Conservation (phyloP, 2,329 filamentous ascomycete genomes). For the Sordariomycetes sp. region DNA sequence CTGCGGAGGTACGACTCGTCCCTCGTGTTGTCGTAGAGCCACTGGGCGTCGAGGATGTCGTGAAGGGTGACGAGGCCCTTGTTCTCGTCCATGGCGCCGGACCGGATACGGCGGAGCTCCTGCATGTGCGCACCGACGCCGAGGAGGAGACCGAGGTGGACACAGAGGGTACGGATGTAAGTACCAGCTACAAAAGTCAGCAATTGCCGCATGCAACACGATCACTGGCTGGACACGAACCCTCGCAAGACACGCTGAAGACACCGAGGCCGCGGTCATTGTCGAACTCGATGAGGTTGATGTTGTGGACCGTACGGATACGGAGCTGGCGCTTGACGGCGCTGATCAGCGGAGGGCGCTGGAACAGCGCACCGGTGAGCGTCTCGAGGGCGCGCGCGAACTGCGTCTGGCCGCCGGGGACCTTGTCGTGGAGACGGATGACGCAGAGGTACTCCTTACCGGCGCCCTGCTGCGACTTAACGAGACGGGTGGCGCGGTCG, state of each 20-base stretch:
- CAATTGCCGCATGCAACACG: not conserved
- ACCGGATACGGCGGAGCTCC: slow-evolving; percentile 85
- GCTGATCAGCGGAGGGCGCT: slow-evolving; percentile 75
- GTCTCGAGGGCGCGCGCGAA: slow-evolving; percentile 91
- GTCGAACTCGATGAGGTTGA: slow-evolving; percentile 94
- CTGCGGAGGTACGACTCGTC: slow-evolving; percentile 86
- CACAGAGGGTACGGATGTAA: slow-evolving; percentile 96
- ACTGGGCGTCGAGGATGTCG: slow-evolving; percentile 79
- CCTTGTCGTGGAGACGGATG: slow-evolving; percentile 87
- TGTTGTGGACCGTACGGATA: slow-evolving; percentile 96
- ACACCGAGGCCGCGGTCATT: slow-evolving; percentile 95
- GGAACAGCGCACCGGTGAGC: slow-evolving; percentile 87
- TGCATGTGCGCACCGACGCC: slow-evolving; percentile 96
- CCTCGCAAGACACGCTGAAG: slow-evolving; percentile 99
- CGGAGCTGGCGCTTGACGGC: slow-evolving; percentile 97
- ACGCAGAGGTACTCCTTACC: slow-evolving; percentile 99
- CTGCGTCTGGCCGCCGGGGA: slow-evolving; percentile 85
- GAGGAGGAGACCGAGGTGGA: slow-evolving; percentile 66
- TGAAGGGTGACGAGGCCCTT: slow-evolving; percentile 86
- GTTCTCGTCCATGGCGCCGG: slow-evolving; percentile 88
- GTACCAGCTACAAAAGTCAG: slow-evolving; percentile 47
- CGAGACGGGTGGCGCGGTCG: slow-evolving; percentile 34
- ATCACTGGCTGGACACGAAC: slow-evolving; percentile 7
- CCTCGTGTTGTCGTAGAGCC: slow-evolving; percentile 87
- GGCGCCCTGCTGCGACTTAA: slow-evolving; percentile 97